Evolutionary conservation across 2,329 filamentous ascomycete species (phyloP).

Genomic region (Fusarium hainanense): DNA sequence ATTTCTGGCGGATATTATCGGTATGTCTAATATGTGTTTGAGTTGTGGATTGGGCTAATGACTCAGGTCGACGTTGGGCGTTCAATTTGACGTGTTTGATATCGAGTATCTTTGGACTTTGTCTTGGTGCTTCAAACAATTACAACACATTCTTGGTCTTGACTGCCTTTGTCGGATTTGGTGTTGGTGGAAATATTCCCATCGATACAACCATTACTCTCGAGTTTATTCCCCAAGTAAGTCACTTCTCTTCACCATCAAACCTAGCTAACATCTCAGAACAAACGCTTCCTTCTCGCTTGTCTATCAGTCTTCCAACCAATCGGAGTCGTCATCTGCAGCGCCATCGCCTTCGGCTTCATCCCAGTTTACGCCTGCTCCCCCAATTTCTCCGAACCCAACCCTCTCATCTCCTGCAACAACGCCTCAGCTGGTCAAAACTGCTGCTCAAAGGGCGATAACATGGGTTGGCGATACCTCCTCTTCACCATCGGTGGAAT

Average conservation of each 20-base stretch:
- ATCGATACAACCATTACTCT: slow-evolving; percentile 67
- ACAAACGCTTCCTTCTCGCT: slow-evolving; percentile 63
- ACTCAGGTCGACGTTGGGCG: slow-evolving; percentile 60
- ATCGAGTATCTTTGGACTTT: slow-evolving; percentile 63
- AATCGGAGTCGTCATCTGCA: slow-evolving; percentile 63
- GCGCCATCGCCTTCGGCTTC: slow-evolving; percentile 63
- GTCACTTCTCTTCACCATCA: fast-evolving
- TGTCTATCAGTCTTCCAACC: slow-evolving; percentile 67
- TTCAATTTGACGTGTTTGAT: slow-evolving; percentile 70
- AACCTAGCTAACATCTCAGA: slow-evolving; percentile 20
- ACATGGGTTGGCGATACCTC: slow-evolving; percentile 64
- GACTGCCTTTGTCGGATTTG: slow-evolving; percentile 65
- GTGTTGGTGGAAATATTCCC: slow-evolving; percentile 65
- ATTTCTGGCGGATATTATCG: slow-evolving; percentile 62
- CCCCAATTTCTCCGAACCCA: slow-evolving; percentile 60
- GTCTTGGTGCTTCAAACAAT: slow-evolving; percentile 60
- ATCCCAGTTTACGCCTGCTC: slow-evolving; percentile 63
- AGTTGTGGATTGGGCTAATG: not conserved
- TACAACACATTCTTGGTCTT: slow-evolving; percentile 64
- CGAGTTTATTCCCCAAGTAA: slow-evolving; percentile 63
- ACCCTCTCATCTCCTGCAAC: slow-evolving; percentile 58
- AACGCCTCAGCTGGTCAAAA: slow-evolving; percentile 41
- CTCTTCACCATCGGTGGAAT: slow-evolving; percentile 58
- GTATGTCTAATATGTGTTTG: slow-evolving; percentile 30
- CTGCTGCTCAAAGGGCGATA: slow-evolving; percentile 54